phyloP scores from a whole-genome alignment of 73 alveolate genomes.

The Uronychia setigera region DNA sequence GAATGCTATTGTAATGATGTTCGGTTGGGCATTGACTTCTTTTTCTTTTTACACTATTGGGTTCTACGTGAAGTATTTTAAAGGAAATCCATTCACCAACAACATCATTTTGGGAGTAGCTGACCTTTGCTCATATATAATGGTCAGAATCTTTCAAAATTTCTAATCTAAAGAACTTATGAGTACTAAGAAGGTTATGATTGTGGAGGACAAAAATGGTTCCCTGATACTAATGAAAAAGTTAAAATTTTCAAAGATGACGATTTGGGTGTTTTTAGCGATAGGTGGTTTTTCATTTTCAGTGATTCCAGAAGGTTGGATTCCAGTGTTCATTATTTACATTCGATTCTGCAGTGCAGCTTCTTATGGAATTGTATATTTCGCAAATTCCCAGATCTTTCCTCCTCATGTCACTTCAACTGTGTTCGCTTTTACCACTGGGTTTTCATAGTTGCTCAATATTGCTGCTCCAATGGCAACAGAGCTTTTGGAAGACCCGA shows the following conservation, averaged over 20 bases:
- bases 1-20: slow-evolving; percentile 27
- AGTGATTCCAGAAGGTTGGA: too few species aligned
- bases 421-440: slow-evolving; percentile 15
- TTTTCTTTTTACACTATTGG: slow-evolving; percentile 42
- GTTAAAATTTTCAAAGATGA: too few species aligned
- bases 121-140: background rate
- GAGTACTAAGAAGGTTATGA: too few species aligned
- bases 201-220: too few species aligned
- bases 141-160: background rate
- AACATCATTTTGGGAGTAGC: slow-evolving; percentile 39
- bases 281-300: too few species aligned
- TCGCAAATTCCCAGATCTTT: slow-evolving; percentile 7
- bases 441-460: background rate
- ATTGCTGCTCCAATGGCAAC: slow-evolving; percentile 25
- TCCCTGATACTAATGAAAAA: too few species aligned
- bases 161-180: too few species aligned
- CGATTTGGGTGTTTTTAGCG: too few species aligned
- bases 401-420: slow-evolving; percentile 11
- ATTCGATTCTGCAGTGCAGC: slow-evolving; percentile 6
- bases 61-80: slow-evolving; percentile 52
- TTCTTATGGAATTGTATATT: slow-evolving; percentile 11
- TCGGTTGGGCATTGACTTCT: slow-evolving; percentile 41
- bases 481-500: slow-evolving; percentile 4
- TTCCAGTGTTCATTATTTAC: slow-evolving; percentile 10
- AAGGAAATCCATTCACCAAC: slow-evolving; percentile 50